These are phyloP conservation scores for Cercospora sp. DNA, from an alignment of 2,329 filamentous ascomycete species.

Conservation along the genomic window DNA sequence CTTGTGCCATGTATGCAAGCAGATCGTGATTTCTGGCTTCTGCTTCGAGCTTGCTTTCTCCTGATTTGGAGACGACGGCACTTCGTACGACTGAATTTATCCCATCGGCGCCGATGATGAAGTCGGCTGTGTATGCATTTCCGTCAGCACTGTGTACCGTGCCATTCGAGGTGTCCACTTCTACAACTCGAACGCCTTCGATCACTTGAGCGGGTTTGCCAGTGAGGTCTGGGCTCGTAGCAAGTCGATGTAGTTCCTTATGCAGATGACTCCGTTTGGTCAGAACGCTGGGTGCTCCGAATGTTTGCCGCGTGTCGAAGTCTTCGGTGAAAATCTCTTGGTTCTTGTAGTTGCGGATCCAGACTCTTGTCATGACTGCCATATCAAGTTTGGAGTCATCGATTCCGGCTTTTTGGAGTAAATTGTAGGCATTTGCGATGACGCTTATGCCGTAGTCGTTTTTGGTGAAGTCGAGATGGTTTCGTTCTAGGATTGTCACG, in stretches of 20 bases:
- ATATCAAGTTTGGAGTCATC: conserved; percentile 12
- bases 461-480: conserved; percentile 10
- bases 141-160: conserved; percentile 5
- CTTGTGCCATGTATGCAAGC: conserved; percentile 20
- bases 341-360: conserved; percentile 4
- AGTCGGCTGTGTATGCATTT: conserved; percentile 10
- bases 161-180: conserved; percentile 8
- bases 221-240: conserved; percentile 13
- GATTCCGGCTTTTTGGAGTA: conserved; percentile 17
- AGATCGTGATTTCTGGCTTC: conserved; percentile 18
- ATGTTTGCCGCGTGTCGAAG: conserved; percentile 18
- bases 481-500: conserved; percentile 17
- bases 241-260: conserved; percentile 16
- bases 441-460: conserved; percentile 20
- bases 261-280: conserved; percentile 14
- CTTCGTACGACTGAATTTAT: conserved; percentile 19
- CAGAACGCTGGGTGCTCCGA: conserved; percentile 13
- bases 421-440: conserved; percentile 17
- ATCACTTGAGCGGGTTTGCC: conserved; percentile 12
- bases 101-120: conserved; percentile 21
- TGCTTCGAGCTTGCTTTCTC: neutral
- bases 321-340: conserved; percentile 10
- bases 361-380: conserved; percentile 15
- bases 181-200: conserved; percentile 4
- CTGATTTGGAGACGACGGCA: conserved; percentile 14